Percentiles rank a stretch among this genome's conserved stretches.
These are phyloP conservation scores for Maudiozyma saulgeensis DNA, from an alignment of 805 yeast species.

Conservation along the genomic window DNA sequence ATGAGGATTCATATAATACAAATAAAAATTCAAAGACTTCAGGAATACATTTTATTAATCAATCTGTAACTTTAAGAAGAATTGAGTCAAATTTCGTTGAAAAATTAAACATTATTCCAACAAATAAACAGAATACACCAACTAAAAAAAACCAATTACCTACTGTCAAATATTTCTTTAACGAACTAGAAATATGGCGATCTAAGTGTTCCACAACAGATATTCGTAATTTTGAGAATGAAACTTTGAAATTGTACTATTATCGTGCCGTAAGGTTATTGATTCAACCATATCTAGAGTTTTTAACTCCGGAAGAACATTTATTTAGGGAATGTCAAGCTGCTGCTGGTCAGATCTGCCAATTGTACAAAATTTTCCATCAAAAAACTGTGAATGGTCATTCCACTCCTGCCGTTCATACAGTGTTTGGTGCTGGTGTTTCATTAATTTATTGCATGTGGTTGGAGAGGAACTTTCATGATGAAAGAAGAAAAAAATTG, in stretches of 20 bases:
- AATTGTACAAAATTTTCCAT: conserved; percentile 51
- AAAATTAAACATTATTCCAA: conserved; percentile 35
- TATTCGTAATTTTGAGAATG: conserved; percentile 43
- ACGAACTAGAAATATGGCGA: conserved; percentile 46
- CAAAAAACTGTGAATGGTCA: conserved; percentile 54
- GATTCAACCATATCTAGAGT: conserved; percentile 55
- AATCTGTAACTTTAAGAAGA: conserved; percentile 46
- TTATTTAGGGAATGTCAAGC: conserved; percentile 59
- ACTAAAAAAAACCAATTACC: conserved; percentile 35
- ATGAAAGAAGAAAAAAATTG: conserved; percentile 40
- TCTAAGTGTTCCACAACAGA: conserved; percentile 34
- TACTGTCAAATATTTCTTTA: conserved; percentile 42
- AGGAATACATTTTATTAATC: conserved; percentile 42
- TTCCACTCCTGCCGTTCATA: conserved; percentile 57
- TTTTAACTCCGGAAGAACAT: conserved; percentile 52
- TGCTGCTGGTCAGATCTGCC: conserved; percentile 63
- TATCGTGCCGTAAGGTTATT: conserved; percentile 50
- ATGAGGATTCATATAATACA: conserved; percentile 30
- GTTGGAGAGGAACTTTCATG: conserved; percentile 56
- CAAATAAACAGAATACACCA: conserved; percentile 11
- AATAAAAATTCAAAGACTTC: conserved; percentile 8
- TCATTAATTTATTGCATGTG: conserved; percentile 57
- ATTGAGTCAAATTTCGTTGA: conserved; percentile 54
- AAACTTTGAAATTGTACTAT: conserved; percentile 48
- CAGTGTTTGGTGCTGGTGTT: conserved; percentile 60